A percentile compares a stretch with the other conserved stretches of the same genome.
Conservation (phyloP, 495 filamentous ascomycete species). For the Bathelium albidoporum region DNA sequence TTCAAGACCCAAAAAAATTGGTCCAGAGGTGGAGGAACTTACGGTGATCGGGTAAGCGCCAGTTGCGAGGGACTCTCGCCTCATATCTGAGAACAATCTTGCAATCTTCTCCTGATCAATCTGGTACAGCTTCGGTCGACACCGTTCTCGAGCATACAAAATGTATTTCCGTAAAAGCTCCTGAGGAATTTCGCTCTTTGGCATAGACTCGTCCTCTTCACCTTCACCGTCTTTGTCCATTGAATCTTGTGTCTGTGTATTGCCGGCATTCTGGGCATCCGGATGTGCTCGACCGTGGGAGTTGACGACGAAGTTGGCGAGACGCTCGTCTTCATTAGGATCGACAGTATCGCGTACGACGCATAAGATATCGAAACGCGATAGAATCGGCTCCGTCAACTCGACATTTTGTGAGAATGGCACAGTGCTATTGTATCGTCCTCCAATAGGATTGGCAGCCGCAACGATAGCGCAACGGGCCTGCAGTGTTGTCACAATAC, state of each 20-base stretch:
- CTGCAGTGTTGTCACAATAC: constrained; percentile 95
- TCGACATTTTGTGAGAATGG: constrained; percentile 95
- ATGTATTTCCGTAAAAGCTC: constrained; percentile 95
- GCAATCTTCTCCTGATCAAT: constrained; percentile 98
- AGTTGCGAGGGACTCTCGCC: constrained; percentile 80
- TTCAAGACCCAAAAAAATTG: background rate
- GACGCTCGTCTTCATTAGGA: constrained; percentile 84
- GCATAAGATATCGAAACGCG: constrained; percentile 96
- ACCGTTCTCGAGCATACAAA: constrained; percentile 84
- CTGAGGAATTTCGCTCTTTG: constrained; percentile 73
- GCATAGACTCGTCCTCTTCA: constrained; percentile 39
- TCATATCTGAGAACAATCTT: constrained; percentile 90
- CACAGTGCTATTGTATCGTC: constrained; percentile 92
- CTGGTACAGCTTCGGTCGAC: constrained; percentile 86
- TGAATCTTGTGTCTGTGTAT: constrained; percentile 13
- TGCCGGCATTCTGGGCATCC: constrained; percentile 36
- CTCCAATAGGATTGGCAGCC: constrained; percentile 92
- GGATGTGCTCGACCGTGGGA: constrained; percentile 89
- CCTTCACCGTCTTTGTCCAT: constrained; percentile 52
- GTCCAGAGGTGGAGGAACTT: constrained; percentile 29
- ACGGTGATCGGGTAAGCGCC: constrained; percentile 98
- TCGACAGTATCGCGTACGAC: constrained; percentile 98
- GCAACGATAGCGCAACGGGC: constrained; percentile 97
- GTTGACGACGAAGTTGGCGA: constrained; percentile 90
- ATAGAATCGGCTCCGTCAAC: constrained; percentile 92